Percentiles rank a stretch among this genome's conserved stretches.
Evolutionary conservation across 495 filamentous ascomycete genomes (phyloP).

Genomic region (Penicillium subrubescens): DNA sequence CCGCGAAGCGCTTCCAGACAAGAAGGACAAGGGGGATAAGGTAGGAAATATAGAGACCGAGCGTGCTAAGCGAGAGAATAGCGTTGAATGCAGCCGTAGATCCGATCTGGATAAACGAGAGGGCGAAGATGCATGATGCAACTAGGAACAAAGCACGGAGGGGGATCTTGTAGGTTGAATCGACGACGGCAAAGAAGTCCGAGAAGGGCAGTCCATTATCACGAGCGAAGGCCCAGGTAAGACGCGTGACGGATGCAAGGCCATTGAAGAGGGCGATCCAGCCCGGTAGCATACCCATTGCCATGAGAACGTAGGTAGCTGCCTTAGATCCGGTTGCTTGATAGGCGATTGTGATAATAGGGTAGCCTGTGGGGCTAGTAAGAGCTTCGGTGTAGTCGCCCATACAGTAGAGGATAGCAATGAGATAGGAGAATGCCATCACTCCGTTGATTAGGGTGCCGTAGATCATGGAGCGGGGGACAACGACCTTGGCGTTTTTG

Average conservation of each 20-base stretch:
- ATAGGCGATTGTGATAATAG: conserved; percentile 57
- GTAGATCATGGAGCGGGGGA: conserved; percentile 45
- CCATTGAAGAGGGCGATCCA: conserved; percentile 49
- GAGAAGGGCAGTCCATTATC: conserved; percentile 62
- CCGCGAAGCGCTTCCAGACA: conserved; percentile 31
- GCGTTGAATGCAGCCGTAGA: conserved; percentile 51
- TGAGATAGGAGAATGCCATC: conserved; percentile 44
- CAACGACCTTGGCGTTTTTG: conserved; percentile 40
- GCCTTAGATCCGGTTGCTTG: conserved; percentile 47
- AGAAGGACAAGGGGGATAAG: conserved; percentile 48
- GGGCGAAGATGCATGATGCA: conserved; percentile 33
- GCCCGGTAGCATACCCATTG: conserved; percentile 41
- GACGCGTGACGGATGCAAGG: conserved; percentile 55
- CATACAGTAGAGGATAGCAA: conserved; percentile 46
- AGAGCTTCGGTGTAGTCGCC: conserved; percentile 41
- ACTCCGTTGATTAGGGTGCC: conserved; percentile 44
- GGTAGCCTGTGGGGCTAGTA: conserved; percentile 45
- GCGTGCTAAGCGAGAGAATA: conserved; percentile 50
- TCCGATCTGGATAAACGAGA: conserved; percentile 57
- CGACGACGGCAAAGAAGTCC: conserved; percentile 46
- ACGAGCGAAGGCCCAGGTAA: conserved; percentile 62
- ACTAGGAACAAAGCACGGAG: conserved; percentile 48
- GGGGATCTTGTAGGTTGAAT: conserved; percentile 47
- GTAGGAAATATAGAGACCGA: conserved; percentile 55
- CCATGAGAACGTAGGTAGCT: conserved; percentile 48